A percentile compares a stretch with the other conserved stretches of the same genome.
phyloP scores from a whole-genome alignment of 192 early-diverging fungal genomes.

The Irineochytrium annulatum region DNA sequence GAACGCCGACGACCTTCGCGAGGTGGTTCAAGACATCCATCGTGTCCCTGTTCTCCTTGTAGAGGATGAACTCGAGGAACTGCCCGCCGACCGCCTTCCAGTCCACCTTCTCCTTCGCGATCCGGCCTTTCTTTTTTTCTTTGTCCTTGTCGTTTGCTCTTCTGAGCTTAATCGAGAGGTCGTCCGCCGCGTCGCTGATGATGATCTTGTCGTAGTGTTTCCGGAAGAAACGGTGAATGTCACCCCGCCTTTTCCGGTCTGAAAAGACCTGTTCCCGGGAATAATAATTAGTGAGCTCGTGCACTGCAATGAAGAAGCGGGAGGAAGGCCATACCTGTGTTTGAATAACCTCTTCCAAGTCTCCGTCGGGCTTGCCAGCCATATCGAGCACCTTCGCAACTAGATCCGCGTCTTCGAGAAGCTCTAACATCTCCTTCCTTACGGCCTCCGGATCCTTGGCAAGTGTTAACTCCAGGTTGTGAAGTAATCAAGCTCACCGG shows the following conservation, averaged over 20 bases:
- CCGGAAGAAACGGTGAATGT: constrained; percentile 3
- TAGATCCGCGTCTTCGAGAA: constrained; percentile 24
- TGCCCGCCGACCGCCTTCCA: constrained; percentile 67
- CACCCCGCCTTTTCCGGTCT: constrained; percentile 6
- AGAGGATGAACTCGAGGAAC: constrained; percentile 79
- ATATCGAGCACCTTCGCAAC: constrained; percentile 1
- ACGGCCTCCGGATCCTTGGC: not conserved
- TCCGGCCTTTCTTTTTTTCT: constrained; percentile 11
- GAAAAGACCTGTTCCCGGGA: constrained; percentile 36
- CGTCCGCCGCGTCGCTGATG: not conserved
- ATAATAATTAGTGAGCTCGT: not conserved
- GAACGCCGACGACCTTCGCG: constrained; percentile 31
- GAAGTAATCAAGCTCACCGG: not conserved
- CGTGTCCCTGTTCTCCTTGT: constrained; percentile 91
- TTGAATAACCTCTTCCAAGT: not conserved
- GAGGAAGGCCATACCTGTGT: not conserved
- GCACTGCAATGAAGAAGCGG: not conserved
- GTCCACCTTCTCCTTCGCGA: constrained; percentile 2
- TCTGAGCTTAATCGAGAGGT: constrained; percentile 4
- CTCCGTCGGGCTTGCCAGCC: constrained; percentile 7
- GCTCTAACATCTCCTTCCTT: constrained; percentile 39
- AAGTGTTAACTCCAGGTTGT: not conserved
- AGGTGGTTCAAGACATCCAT: constrained; percentile 75
- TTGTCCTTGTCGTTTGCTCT: not conserved
- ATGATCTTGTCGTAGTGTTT: not conserved